Base-by-base conservation (phyloP, 2,329 filamentous ascomycete species). In the Neurospora crassa region DNA sequence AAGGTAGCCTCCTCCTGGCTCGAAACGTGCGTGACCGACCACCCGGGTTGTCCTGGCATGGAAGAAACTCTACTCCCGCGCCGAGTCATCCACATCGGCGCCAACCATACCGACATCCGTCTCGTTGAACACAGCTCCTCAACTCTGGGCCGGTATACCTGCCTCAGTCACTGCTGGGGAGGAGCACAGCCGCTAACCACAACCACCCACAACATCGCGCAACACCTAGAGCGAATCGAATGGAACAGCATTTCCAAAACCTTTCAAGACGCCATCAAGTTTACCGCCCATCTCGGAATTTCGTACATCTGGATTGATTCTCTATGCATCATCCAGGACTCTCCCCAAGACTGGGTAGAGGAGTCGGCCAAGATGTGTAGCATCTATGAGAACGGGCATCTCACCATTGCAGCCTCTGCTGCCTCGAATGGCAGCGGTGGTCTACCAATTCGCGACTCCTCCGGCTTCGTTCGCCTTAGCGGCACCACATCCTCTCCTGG, bases 301-400 rank as follows among this genome's bases (percentile, higher is more conserved):
- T 10, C 29, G 18, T 70, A 40, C 12, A 41, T 70, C 6, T 70
- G 68, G 68, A 69, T 69, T 18, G 68, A 67, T 14, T 69, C 68
- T 5, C 47, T 59, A 34, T 68, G 59, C 42, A 70, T 70, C 24
- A 29, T 70, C 16, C 69, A 70, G n/a, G 63, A 70, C 41, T 41
- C 41, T 37, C 37, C 8, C 37, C 20, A 68, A 1, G 69, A 70
- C 42, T 70, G 69, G 69, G 63, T 29, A 16, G 12, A 70, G 41
- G 59, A 70, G 63, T 70, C 41, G 12, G 69, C 59, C 69, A 70
- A 70, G 41, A 70, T 70, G 69, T 67, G 59, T 1, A 42, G 63
- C 20, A 70, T 70, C 37, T 70, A 68, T 3, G 42, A 70, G 42
- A 68, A 68, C 63, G 67, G 59, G 24, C 12, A 40, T 18, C 34